Base-by-base conservation (phyloP, 495 filamentous ascomycete genomes). In the Parmelia sp. region DNA sequence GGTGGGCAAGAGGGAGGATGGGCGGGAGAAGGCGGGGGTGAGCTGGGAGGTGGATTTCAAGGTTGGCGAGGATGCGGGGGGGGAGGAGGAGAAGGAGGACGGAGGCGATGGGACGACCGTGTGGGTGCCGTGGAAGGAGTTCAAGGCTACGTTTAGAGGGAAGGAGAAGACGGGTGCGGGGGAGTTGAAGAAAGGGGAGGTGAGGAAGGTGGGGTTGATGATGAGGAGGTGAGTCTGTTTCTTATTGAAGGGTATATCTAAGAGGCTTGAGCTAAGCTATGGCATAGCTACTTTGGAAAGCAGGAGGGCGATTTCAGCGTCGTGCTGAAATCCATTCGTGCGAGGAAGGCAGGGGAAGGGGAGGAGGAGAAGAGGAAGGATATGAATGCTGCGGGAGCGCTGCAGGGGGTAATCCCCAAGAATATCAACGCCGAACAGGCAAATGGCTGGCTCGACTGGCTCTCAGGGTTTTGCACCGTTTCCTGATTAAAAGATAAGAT, bases 181-280 rank as follows among this genome's bases (percentile, higher is more conserved):
- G 60, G 75, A 77, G 33, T 69, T 92, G 67, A 78, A 90, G 69
- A 67, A 78, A 61, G 77, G 73, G 58, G 70, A 76, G 61, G 76
- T 93, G n/a, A 86, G 80, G 71, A 79, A 86, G 60, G 73, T 94
- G 15, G 83, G 85, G 44, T 75, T 93, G 33, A 90, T 92, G 89
- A 86, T 88, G 75, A 74, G 90, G 69, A 92, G 90, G 89, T 90
- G 74, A 58, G 79, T 63, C 15, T 4, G 45, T 61, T 56, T 36
- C 55, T 36, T 29, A 29, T n/a, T n/a, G n/a, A n/a, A n/a, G n/a
- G n/a, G n/a, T n/a, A n/a, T 36, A 10, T 36, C 35, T 4, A 36
- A 10, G 5, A 36, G 35, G 35, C 35, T 36, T 36, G 31, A 47
- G 25, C 51, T 61, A 31, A 58, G 7, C 15, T 49, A 35, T 27